Base-by-base conservation (phyloP, 1,284 basidiomycete species). In the Austroboletus niveus region DNA sequence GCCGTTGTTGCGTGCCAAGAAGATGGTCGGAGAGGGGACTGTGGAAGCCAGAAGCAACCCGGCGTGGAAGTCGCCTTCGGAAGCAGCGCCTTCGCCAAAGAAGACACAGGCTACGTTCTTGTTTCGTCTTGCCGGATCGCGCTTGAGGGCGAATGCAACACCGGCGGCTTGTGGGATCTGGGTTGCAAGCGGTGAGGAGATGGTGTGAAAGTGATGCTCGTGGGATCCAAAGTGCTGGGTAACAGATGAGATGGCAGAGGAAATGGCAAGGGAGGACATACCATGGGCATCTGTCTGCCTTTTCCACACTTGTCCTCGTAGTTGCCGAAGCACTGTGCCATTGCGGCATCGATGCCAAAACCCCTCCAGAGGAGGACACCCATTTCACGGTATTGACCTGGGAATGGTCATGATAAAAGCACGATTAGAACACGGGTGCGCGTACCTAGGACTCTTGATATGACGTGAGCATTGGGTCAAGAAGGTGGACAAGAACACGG, bases 81-180 rank as follows among this genome's bases (percentile, higher is more conserved):
- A 88, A 3, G 87, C 87, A n/a, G 85, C 84, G 44, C 86, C 85
- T 66, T 84, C 81, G n/a, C 94, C 95, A 61, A 96, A 95, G 72
- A 87, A 97, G 54, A 93, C 94, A 8, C 87, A 89, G 0, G 94
- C 93, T 44, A 94, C 88, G 57, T 87, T 87, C 55, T 80, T 80
- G 20, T 82, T 78, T 47, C 89, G 79, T 39, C 93, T 79, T 36
- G 73, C 74, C 0, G 90, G 88, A 54, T 87, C 87, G 5, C 92
- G 82, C 65, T 89, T 90, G 49, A 98, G 76, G 1, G 94, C 92
- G 66, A 91, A 97, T 0, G 82, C 94, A 5, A 96, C 92, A 6
- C 95, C 95, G 0, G 94, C 94, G 8, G 94, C 95, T 71, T 97
- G 94, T 0, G 94, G 95, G 57, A 98, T 94, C 72, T 98, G 94